Evolutionary conservation across 2,329 filamentous ascomycete species (phyloP).

Genomic region (Aschersonia sp.): DNA sequence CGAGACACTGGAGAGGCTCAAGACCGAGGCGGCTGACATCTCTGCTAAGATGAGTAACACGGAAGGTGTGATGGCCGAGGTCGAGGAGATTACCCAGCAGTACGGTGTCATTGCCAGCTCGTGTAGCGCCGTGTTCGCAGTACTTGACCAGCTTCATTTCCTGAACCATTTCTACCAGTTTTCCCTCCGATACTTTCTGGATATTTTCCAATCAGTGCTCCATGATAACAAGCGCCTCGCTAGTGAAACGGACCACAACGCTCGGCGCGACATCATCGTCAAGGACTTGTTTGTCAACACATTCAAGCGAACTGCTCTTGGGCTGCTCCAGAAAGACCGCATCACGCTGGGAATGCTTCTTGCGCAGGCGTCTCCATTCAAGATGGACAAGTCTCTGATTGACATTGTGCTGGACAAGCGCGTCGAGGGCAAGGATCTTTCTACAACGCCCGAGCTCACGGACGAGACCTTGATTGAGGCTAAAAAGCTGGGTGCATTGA

Average conservation of each 20-base stretch:
- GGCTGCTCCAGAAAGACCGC: conserved; percentile 83
- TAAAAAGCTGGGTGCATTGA: conserved; percentile 57
- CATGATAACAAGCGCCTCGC: conserved; percentile 62
- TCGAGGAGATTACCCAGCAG: conserved; percentile 87
- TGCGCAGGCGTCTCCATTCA: conserved; percentile 87
- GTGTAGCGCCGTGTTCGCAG: conserved; percentile 93
- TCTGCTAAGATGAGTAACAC: conserved; percentile 93
- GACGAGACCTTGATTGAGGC: conserved; percentile 56
- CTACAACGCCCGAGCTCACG: conserved; percentile 46
- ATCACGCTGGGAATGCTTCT: conserved; percentile 91
- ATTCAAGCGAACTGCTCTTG: conserved; percentile 86
- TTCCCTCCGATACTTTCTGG: conserved; percentile 92
- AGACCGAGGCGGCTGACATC: conserved; percentile 94
- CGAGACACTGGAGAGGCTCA: conserved; percentile 90
- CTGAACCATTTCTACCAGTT: conserved; percentile 99
- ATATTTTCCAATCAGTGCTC: conserved; percentile 91
- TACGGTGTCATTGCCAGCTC: conserved; percentile 88
- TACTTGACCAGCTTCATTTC: conserved; percentile 92
- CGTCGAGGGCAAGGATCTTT: conserved; percentile 64
- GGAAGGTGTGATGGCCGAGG: conserved; percentile 94
- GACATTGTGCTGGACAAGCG: conserved; percentile 73
- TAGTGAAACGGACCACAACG: conserved; percentile 58
- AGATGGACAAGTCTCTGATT: conserved; percentile 82
- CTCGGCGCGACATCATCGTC: conserved; percentile 78
- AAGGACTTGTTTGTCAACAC: conserved; percentile 81